Conservation (phyloP, 2,329 filamentous ascomycete species). For the Scytalidium sp. region DNA sequence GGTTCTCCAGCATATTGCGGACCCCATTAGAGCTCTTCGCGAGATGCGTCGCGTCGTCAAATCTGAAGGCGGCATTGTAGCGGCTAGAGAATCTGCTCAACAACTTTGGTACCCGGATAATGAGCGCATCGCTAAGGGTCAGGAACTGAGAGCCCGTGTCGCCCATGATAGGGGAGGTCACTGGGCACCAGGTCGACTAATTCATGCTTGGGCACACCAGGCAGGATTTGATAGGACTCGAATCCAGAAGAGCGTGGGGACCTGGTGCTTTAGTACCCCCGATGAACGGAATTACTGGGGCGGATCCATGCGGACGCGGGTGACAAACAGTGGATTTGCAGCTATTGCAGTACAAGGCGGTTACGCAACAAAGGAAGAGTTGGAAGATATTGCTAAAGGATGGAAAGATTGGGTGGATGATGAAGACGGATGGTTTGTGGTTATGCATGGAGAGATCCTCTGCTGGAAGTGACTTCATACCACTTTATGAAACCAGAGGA, state of each 20-base stretch:
- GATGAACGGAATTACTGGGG: conserved; percentile 15
- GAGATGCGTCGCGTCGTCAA: conserved; percentile 54
- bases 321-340: conserved; percentile 18
- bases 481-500: too few relatives aligned
- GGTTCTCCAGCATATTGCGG: conserved; percentile 52
- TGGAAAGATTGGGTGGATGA: conserved; percentile 31
- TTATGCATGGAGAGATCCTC: conserved; percentile 10
- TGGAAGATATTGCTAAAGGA: conserved; percentile 26
- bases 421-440: conserved; percentile 32
- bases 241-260: conserved; percentile 6
- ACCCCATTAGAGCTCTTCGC: conserved; percentile 45
- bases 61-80: conserved; percentile 47
- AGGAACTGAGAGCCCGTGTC: conserved; percentile 3
- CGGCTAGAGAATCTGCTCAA: conserved; percentile 34
- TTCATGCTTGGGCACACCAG: conserved; percentile 12
- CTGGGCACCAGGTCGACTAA: conserved; percentile 5
- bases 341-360: conserved; percentile 25
- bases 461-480: too few relatives aligned
- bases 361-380: conserved; percentile 24
- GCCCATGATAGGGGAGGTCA: conserved; percentile 7
- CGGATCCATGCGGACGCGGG: conserved; percentile 18
- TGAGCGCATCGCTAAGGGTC: conserved; percentile 9
- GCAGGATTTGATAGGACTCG: conserved; percentile 10
- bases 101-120: conserved; percentile 13
- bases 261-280: conserved; percentile 11